Conservation (phyloP, 306 rosid genomes). For the Pyrus bretschneideri region DNA sequence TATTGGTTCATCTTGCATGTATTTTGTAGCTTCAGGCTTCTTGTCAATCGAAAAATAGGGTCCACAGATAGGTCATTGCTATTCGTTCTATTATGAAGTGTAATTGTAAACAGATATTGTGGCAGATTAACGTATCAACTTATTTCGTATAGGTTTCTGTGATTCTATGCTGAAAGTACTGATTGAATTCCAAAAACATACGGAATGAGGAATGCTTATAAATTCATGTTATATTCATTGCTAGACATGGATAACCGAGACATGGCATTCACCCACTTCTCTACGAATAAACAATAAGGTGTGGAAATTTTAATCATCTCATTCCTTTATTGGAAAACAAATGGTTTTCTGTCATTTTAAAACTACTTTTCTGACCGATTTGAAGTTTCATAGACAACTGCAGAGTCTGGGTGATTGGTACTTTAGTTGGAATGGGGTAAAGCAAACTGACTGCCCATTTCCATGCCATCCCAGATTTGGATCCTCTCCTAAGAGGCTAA, state of each 20-base stretch:
- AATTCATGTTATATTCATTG: slow-evolving; percentile 87
- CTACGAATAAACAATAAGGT: slow-evolving; percentile 71
- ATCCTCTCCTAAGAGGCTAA: no score
- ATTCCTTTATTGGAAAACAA: not conserved
- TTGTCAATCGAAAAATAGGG: not conserved
- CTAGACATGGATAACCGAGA: slow-evolving; percentile 65
- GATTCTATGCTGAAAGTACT: slow-evolving; percentile 56
- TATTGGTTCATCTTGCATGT: not conserved
- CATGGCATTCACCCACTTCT: slow-evolving; percentile 79
- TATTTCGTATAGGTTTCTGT: slow-evolving; percentile 58
- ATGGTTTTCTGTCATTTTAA: not conserved
- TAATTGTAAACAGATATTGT: not conserved
- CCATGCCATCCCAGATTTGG: slow-evolving; percentile 66
- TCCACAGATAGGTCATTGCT: not conserved
- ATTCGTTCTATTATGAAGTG: not conserved
- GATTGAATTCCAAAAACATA: slow-evolving; percentile 48
- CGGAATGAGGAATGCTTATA: slow-evolving; percentile 64
- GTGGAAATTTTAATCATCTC: not conserved
- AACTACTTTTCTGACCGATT: not conserved
- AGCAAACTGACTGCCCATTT: slow-evolving; percentile 73
- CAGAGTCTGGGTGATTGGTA: slow-evolving; percentile 85
- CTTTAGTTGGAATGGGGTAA: slow-evolving; percentile 39
- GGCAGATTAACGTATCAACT: slow-evolving; percentile 15
- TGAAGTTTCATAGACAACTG: slow-evolving; percentile 55
- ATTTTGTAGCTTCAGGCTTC: not conserved